phyloP scores from a whole-genome alignment of 495 filamentous ascomycete genomes.

The Saxispiralis lemnorum region DNA sequence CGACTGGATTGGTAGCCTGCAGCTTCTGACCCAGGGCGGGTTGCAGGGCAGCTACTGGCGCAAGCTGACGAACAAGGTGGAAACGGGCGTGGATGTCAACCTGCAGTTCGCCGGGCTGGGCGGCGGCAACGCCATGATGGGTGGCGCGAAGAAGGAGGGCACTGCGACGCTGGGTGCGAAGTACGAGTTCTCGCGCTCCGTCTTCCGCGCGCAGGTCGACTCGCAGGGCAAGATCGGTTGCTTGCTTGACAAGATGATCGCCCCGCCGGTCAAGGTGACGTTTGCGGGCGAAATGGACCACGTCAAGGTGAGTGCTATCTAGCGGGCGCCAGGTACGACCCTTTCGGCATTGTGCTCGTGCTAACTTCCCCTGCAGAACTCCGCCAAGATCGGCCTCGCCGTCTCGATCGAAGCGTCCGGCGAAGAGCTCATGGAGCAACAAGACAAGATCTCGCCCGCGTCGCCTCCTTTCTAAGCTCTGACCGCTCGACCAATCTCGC shows the following conservation, averaged over 20 bases:
- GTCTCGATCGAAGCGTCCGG: slow-evolving; percentile 81
- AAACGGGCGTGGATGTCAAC: slow-evolving; percentile 89
- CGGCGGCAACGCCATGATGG: slow-evolving; percentile 28
- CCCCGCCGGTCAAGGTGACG: slow-evolving; percentile 72
- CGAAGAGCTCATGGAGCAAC: slow-evolving; percentile 83
- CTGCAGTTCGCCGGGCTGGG: slow-evolving; percentile 58
- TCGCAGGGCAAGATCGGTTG: slow-evolving; percentile 83
- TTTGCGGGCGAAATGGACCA: slow-evolving; percentile 98
- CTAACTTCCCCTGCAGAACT: slow-evolving; percentile 42
- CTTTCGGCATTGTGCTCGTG: background rate
- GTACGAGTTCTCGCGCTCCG: slow-evolving; percentile 91
- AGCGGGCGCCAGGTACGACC: too few relatives aligned
- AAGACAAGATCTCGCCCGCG: slow-evolving; percentile 42
- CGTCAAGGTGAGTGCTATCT: slow-evolving; percentile 57
- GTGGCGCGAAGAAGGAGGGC: slow-evolving; percentile 56
- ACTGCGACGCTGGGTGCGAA: slow-evolving; percentile 83
- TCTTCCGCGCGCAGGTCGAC: slow-evolving; percentile 89
- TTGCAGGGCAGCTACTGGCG: slow-evolving; percentile 92
- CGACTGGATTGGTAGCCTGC: slow-evolving; percentile 80
- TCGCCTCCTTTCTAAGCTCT: slow-evolving; percentile 23
- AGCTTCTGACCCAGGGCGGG: slow-evolving; percentile 66
- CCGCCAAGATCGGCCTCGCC: slow-evolving; percentile 82
- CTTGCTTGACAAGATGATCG: slow-evolving; percentile 86
- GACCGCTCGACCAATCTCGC: too few relatives aligned
- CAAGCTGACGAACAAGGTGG: slow-evolving; percentile 80